phyloP scores from a whole-genome alignment of 2,329 filamentous ascomycete species.

The Venturia carpophila region DNA sequence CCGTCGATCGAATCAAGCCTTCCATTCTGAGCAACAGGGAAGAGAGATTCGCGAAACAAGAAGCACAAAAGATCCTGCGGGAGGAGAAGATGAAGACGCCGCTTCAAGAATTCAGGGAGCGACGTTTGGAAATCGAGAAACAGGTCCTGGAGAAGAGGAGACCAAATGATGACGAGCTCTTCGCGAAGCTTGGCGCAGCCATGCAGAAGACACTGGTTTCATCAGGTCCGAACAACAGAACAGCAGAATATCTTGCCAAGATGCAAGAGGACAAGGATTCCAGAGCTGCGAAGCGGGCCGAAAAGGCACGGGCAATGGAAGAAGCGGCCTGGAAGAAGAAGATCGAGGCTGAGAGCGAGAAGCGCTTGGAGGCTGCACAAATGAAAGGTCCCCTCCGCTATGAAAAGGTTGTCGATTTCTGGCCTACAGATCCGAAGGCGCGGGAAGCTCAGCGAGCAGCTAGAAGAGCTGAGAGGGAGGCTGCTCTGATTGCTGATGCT shows the following conservation, averaged over 20 bases:
- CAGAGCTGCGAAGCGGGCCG: background rate
- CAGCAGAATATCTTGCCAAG: background rate
- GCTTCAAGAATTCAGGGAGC: conserved; percentile 1
- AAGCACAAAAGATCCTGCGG: background rate
- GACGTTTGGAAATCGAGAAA: background rate
- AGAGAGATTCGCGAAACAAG: background rate
- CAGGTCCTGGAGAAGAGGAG: conserved; percentile 7
- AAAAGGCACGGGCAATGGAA: background rate
- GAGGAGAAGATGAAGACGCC: conserved; percentile 13
- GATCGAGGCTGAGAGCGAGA: background rate
- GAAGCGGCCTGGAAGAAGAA: conserved; percentile 4
- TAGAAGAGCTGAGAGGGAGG: background rate
- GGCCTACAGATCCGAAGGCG: conserved; percentile 3
- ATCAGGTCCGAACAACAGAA: background rate
- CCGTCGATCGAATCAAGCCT: conserved; percentile 2
- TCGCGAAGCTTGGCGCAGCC: conserved; percentile 4
- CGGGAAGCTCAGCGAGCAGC: background rate
- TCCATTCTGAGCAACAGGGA: conserved; percentile 2
- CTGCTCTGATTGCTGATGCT: background rate
- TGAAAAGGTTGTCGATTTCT: conserved; percentile 6
- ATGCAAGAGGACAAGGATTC: background rate
- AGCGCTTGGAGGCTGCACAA: background rate
- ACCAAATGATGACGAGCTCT: conserved; percentile 5
- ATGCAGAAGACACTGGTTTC: background rate
- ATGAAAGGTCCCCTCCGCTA: conserved; percentile 6